A percentile compares a stretch with the other conserved stretches of the same genome.
Evolutionary conservation across 768 basidiomycete species (phyloP).

Genomic region (Zangia roseola): DNA sequence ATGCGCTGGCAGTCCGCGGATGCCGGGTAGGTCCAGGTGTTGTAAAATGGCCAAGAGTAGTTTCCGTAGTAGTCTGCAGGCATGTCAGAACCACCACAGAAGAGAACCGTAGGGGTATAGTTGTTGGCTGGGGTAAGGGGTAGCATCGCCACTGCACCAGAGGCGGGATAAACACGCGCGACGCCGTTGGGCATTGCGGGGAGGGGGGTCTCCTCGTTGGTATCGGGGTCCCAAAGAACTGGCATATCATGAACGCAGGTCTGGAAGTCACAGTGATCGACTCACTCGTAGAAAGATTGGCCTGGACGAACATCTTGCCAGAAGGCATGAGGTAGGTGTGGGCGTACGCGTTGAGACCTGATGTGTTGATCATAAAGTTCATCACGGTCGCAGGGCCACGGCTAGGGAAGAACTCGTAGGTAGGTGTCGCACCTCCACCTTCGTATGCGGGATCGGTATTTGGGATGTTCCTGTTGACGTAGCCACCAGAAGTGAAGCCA

Average conservation of each 20-base stretch:
- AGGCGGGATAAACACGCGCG: conserved; percentile 85
- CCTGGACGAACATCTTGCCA: conserved; percentile 76
- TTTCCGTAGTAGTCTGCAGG: conserved; percentile 70
- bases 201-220: conserved; percentile 58
- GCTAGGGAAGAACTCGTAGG: conserved; percentile 78
- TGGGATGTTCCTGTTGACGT: conserved; percentile 70
- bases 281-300: conserved; percentile 71
- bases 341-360: conserved; percentile 76
- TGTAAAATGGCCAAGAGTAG: conserved; percentile 67
- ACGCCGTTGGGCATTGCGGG: conserved; percentile 74
- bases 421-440: conserved; percentile 70
- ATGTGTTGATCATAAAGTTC: conserved; percentile 68
- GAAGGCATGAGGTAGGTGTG: conserved; percentile 72
- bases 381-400: conserved; percentile 49
- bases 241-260: neutral
- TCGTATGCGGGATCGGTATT: conserved; percentile 59
- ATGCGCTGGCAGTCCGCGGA: conserved; percentile 78
- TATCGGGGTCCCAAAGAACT: conserved; percentile 53
- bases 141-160: conserved; percentile 85
- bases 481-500: conserved; percentile 71
- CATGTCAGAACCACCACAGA: conserved; percentile 90
- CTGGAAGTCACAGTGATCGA: conserved; percentile 9
- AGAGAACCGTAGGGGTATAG: conserved; percentile 80
- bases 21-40: conserved; percentile 72
- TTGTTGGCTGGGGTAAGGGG: conserved; percentile 89